Evolutionary conservation across 495 filamentous ascomycete species (phyloP).

Genomic region (Xylaria venustula): DNA sequence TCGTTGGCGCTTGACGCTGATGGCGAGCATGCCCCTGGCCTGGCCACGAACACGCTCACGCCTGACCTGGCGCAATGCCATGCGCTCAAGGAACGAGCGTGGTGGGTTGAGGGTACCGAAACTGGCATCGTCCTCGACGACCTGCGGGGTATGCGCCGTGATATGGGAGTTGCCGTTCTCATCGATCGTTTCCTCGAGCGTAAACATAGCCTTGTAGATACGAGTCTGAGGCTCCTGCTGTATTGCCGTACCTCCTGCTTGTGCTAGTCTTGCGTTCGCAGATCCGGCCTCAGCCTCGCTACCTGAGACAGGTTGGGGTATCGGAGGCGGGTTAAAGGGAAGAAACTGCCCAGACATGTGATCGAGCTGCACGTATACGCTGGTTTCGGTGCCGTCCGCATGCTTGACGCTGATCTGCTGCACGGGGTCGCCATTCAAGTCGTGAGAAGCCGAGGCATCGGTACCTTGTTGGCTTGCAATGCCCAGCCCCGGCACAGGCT

Average conservation of each 20-base stretch:
- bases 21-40: conserved; percentile 53
- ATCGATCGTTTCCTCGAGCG: conserved; percentile 74
- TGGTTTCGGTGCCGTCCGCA: conserved; percentile 49
- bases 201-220: conserved; percentile 76
- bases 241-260: conserved; percentile 27
- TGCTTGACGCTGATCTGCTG: conserved; percentile 46
- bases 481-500: conserved; percentile 45
- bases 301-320: conserved; percentile 60
- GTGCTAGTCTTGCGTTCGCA: conserved; percentile 30
- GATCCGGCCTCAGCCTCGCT: conserved; percentile 12
- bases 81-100: conserved; percentile 49
- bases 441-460: conserved; percentile 21
- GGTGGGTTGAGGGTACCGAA: conserved; percentile 18
- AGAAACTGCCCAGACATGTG: conserved; percentile 58
- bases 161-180: conserved; percentile 64
- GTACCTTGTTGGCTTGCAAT: conserved; percentile 26
- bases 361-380: conserved; percentile 43
- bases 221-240: conserved; percentile 48
- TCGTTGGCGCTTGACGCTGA: conserved; percentile 85
- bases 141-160: conserved; percentile 48
- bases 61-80: conserved; percentile 48
- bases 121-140: conserved; percentile 40
- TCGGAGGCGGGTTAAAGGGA: conserved; percentile 76
- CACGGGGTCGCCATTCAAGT: conserved; percentile 29
- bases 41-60: conserved; percentile 46